Evolutionary conservation across 495 filamentous ascomycete species (phyloP).

Genomic region (Pseudoneurospora amorphoporcata): DNA sequence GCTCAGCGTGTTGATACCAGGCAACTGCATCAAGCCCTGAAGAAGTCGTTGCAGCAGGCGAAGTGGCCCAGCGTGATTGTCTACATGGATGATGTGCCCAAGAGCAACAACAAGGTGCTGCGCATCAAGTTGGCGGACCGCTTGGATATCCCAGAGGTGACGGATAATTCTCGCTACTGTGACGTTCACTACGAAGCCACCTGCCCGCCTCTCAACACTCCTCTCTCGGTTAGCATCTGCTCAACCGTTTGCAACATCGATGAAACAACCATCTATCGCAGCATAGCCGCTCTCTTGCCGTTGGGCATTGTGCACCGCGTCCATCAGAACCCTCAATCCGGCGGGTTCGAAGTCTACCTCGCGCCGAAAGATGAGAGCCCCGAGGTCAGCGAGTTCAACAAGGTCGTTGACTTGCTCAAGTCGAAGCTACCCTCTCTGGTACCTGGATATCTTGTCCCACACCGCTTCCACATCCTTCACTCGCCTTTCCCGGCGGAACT

Average conservation of each 20-base stretch:
- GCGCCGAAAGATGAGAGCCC: neutral
- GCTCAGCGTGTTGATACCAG: slow-evolving; percentile 24
- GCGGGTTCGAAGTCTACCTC: neutral
- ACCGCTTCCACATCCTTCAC: neutral
- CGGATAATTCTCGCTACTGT: slow-evolving; percentile 6
- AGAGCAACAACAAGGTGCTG: slow-evolving; percentile 35
- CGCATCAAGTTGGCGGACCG: slow-evolving; percentile 32
- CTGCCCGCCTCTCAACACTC: neutral
- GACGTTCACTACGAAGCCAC: slow-evolving; percentile 12
- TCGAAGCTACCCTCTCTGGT: neutral
- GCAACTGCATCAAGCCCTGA: slow-evolving; percentile 20
- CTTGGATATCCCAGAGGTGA: slow-evolving; percentile 15
- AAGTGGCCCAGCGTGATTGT: slow-evolving; percentile 33
- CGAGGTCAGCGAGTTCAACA: neutral
- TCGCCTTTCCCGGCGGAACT: neutral
- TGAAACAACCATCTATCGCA: neutral
- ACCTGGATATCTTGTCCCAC: neutral
- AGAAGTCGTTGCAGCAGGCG: slow-evolving; percentile 22
- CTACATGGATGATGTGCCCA: slow-evolving; percentile 35
- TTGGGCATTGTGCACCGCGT: neutral
- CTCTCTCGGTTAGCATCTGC: neutral
- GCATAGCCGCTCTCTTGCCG: neutral
- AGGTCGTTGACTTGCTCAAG: neutral
- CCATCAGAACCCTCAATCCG: neutral
- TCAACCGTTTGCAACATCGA: neutral